Evolutionary conservation across 116 monocot genomes (phyloP).

Genomic region (Dioscorea cayenensis): DNA sequence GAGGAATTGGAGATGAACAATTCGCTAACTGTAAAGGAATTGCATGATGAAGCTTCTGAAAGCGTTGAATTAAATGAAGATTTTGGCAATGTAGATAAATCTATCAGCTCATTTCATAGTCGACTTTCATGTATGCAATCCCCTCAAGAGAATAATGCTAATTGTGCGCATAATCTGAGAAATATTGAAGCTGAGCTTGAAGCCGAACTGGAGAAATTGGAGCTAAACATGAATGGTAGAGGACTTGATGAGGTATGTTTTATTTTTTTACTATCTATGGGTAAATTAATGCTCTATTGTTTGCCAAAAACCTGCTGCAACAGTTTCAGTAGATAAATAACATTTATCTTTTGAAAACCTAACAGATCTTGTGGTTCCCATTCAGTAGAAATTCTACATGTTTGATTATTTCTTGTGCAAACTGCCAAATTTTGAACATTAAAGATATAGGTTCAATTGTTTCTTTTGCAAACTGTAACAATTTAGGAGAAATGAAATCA

Average conservation of each 20-base stretch:
- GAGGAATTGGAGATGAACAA: constrained; percentile 94
- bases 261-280: background rate
- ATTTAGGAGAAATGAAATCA: too few species aligned
- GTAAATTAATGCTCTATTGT: background rate
- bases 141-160: constrained; percentile 5
- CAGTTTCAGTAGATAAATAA: background rate
- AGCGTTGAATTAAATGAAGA: constrained; percentile 9
- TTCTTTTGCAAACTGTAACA: too few species aligned
- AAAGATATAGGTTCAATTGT: too few species aligned
- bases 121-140: constrained; percentile 6
- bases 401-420: too few species aligned
- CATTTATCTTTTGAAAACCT: too few species aligned
- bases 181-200: constrained; percentile 96
- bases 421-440: too few species aligned
- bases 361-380: too few species aligned
- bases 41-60: constrained; percentile 29
- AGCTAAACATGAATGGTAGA: constrained; percentile 44
- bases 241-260: constrained; percentile 4
- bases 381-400: too few species aligned
- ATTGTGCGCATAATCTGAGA: constrained; percentile 28
- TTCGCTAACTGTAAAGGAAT: constrained; percentile 59
- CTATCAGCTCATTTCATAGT: constrained; percentile 6
- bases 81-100: constrained; percentile 9
- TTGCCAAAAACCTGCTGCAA: background rate
- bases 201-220: constrained; percentile 78